Evolutionary conservation across 768 basidiomycete genomes (phyloP), one percentile per base, ranked within the genome.

Genomic region (Hygrocybe punicea): DNA sequence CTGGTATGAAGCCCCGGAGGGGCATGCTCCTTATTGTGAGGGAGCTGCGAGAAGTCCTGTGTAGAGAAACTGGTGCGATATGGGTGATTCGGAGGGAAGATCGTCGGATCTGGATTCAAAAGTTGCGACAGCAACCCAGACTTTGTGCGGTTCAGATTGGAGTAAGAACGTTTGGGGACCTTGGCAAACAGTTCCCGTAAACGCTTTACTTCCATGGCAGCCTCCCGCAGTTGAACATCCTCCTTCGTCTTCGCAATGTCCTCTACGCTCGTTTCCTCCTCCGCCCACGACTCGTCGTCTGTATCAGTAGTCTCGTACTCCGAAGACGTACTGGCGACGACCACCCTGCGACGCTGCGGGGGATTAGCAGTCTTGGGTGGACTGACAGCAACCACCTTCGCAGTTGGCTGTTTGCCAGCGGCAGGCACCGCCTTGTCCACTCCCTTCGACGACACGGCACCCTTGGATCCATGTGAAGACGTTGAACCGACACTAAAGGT

Each of bases 181-280:
- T 91, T 91, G 59, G 81, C 78, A 64, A 89, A 87, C 76, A 92
- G 75, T 13, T 92, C 87, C 25, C 81, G 79, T 61, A 86, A 81
- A 16, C 83, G 79, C 63, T 82, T 81, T 1, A 76, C 83, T 65
- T 89, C 86, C 57, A 81, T 63, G 0, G 83, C 85, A 5, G 87
- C 88, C 51, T 83, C 78, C 6, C 69, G 76, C 16, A 80, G 39
- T 37, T 23, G 37, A 56, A 19, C 34, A 10, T 24, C 59, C 40
- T 7, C 52, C 51, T 51, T 54, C 16, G 44, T 35, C 24, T 40
- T 51, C 11, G 9, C 56, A 1, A 33, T 8, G 4, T 57, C 56
- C 14, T 68, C 73, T 36, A 71, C 72, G 39, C 73, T 77, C 65
- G 78, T 65, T 14, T 80, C 84, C 56, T 84, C 85, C 6, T 82